Percentiles rank a stretch among this genome's conserved stretches.
Conservation (phyloP, 805 yeast genomes). For the Ogataea neopini region DNA sequence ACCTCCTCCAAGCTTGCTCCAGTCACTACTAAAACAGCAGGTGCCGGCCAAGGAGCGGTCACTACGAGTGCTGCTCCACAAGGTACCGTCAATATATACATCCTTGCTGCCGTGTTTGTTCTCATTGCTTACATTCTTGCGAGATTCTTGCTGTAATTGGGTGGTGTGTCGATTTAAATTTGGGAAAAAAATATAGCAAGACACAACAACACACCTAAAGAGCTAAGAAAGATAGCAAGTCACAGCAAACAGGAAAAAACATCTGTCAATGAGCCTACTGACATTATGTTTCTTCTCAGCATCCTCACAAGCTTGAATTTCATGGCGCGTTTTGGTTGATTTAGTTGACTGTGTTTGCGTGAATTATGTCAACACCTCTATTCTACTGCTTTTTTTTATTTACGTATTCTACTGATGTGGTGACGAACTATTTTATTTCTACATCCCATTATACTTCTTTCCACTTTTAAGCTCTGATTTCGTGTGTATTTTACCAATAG, state of each 20-base stretch:
- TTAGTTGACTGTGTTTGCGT: conserved; percentile 3
- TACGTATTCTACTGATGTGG: conserved; percentile 6
- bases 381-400: conserved; percentile 6
- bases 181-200: neutral
- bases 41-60: conserved; percentile 3
- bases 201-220: neutral
- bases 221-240: neutral
- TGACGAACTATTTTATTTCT: conserved; percentile 4
- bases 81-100: conserved; percentile 17
- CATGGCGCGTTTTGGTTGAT: neutral
- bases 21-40: conserved; percentile 9
- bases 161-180: neutral
- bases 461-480: conserved; percentile 2
- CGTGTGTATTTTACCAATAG: conserved; percentile 8
- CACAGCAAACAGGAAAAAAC: neutral
- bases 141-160: conserved; percentile 15
- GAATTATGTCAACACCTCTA: neutral
- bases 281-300: too few relatives aligned
- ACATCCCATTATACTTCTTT: conserved; percentile 1
- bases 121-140: conserved; percentile 24
- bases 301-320: neutral
- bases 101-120: conserved; percentile 22
- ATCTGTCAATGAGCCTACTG: neutral
- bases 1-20: conserved; percentile 12
- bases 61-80: conserved; percentile 7